Evolutionary conservation across 129 eudicot species (phyloP), one percentile per base, ranked within the genome.

Genomic region (Artemisia annua): DNA sequence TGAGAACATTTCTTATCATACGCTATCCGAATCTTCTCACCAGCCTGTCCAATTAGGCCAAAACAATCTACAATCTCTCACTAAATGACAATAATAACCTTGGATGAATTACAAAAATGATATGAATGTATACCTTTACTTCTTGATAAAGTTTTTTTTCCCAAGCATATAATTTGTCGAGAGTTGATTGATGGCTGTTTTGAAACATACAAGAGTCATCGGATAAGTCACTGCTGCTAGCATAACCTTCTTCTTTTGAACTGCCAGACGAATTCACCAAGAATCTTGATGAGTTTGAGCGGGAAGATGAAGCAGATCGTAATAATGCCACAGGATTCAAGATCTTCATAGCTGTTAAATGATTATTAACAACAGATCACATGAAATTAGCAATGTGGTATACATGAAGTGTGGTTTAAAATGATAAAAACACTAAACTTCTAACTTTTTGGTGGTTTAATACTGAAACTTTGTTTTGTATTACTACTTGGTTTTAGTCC

Each of bases 141-240:
- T 94, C 94, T 73, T 90, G 86, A 79, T 94, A 94, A 13, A 94
- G 92, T 82, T 91, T 90, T 71, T 94, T 94, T 87, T 94, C 99
- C 99, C 99, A 94, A 7, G 87, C 90, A 48, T 84, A 90, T 65
- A 94, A 66, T 71, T 87, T 83, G 50, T 88, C 99, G 56, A 94
- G 73, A 9, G 99, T 94, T 11, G 99, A 79, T 76, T 94, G 99
- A 74, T 94, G 99, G 67, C 89, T 86, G 63, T 90, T 87, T 3
- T 92, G 83, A 75, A 81, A 85, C 76, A 72, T 63, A 78, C 74
- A 76, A 5, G 97, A 83, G 8, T 90, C 97, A 6, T 90, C 97
- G 11, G 93, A 90, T 49, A 81, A 75, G 75, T 88, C 89, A 18
- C 97, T 85, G 82, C 89, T 90, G 79, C 96, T 88, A 59, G 77